Percentiles rank a stretch among this genome's conserved stretches.
Evolutionary conservation across 495 filamentous ascomycete genomes (phyloP).

Genomic region (Xanthoparmelia taractica): DNA sequence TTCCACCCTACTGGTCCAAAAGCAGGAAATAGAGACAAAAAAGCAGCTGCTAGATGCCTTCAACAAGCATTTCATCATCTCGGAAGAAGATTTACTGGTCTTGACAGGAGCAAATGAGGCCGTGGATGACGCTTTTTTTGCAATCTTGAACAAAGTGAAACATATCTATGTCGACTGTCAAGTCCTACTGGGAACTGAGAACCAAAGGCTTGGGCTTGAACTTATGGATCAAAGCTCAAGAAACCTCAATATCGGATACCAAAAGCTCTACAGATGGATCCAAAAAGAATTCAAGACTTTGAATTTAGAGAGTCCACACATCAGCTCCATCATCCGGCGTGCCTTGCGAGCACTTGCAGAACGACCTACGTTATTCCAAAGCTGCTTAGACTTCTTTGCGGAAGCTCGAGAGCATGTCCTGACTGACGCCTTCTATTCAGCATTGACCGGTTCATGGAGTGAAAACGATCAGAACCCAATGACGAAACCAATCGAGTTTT

Average conservation of each 20-base stretch:
- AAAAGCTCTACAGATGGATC: conserved; percentile 92
- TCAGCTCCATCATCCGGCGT: conserved; percentile 75
- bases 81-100: conserved; percentile 64
- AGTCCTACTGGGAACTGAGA: conserved; percentile 79
- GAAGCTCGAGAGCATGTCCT: conserved; percentile 82
- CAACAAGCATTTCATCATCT: conserved; percentile 73
- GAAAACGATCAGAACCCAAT: conserved; percentile 39
- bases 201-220: conserved; percentile 76
- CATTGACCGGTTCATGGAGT: conserved; percentile 67
- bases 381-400: conserved; percentile 86
- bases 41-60: conserved; percentile 77
- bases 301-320: conserved; percentile 90
- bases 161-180: conserved; percentile 83
- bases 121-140: conserved; percentile 81
- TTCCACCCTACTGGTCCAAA: conserved; percentile 63
- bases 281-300: conserved; percentile 87
- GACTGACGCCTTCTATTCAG: conserved; percentile 84
- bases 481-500: conserved; percentile 88
- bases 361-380: conserved; percentile 82
- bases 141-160: conserved; percentile 70
- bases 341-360: conserved; percentile 86
- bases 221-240: conserved; percentile 85
- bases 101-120: conserved; percentile 71
- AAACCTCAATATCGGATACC: conserved; percentile 82
- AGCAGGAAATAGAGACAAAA: conserved; percentile 72